A percentile compares a stretch with the other conserved stretches of the same genome.
Conservation (phyloP, 805 yeast genomes). For the Wickerhamiella vanderwaltii region DNA sequence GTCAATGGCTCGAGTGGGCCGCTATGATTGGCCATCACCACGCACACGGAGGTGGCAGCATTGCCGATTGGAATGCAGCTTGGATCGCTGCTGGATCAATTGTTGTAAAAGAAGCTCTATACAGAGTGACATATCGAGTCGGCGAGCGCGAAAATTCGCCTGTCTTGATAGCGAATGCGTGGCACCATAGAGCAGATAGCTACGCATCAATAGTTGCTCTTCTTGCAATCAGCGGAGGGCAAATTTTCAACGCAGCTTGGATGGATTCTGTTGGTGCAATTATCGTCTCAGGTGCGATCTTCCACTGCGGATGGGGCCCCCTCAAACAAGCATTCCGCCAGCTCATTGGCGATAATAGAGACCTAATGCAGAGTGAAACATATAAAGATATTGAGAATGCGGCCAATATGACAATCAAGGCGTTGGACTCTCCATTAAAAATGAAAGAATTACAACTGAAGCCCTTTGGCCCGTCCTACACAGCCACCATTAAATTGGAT, state of each 20-base stretch:
- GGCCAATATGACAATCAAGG: constrained; percentile 11
- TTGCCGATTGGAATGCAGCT: constrained; percentile 78
- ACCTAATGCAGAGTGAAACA: constrained; percentile 15
- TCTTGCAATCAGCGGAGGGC: constrained; percentile 75
- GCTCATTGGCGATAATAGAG: constrained; percentile 46
- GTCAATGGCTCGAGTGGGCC: constrained; percentile 12
- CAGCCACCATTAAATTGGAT: constrained; percentile 16
- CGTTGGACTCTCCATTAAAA: constrained; percentile 14
- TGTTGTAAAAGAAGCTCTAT: constrained; percentile 76
- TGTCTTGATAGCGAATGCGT: constrained; percentile 90
- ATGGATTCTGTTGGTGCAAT: constrained; percentile 89
- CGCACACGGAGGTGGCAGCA: constrained; percentile 27
- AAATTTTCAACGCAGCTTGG: constrained; percentile 65
- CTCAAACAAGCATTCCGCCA: constrained; percentile 59
- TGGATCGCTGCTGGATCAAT: constrained; percentile 91
- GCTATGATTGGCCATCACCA: constrained; percentile 34
- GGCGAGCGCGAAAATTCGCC: constrained; percentile 72
- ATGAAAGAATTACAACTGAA: constrained; percentile 16
- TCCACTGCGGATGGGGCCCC: constrained; percentile 75
- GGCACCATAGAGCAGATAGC: constrained; percentile 97
- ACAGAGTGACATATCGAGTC: constrained; percentile 65
- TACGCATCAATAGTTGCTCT: constrained; percentile 85
- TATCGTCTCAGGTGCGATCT: constrained; percentile 66
- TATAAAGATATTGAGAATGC: constrained; percentile 13
- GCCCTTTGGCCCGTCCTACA: constrained; percentile 22